Conservation (phyloP, 2,329 filamentous ascomycete species). For the Aspergillus sp. region DNA sequence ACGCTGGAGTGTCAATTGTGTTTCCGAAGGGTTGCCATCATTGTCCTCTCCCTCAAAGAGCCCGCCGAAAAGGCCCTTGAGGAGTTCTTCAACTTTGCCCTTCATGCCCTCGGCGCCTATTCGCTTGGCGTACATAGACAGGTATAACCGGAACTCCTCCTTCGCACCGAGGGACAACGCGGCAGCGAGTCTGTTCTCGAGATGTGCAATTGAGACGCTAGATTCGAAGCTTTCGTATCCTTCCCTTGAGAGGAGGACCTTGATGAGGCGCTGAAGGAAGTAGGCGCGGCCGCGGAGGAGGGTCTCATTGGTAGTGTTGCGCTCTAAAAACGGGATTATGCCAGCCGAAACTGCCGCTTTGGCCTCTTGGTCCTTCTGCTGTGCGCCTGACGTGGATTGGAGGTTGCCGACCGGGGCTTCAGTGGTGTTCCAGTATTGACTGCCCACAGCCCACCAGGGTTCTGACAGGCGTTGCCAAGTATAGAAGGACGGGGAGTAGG, state of each 20-base stretch:
- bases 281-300: slow-evolving; percentile 89
- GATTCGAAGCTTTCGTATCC: slow-evolving; percentile 92
- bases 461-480: slow-evolving; percentile 96
- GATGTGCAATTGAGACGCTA: slow-evolving; percentile 85
- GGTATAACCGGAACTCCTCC: slow-evolving; percentile 89
- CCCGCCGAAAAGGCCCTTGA: slow-evolving; percentile 77
- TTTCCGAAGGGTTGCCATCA: slow-evolving; percentile 34
- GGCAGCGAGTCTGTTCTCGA: slow-evolving; percentile 92
- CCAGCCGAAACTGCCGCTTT: slow-evolving; percentile 73
- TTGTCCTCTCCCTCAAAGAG: slow-evolving; percentile 58
- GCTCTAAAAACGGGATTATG: slow-evolving; percentile 88
- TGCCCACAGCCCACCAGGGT: slow-evolving; percentile 96
- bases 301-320: slow-evolving; percentile 91
- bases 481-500: slow-evolving; percentile 81
- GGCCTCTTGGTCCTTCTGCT: slow-evolving; percentile 51
- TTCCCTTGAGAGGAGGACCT: slow-evolving; percentile 80
- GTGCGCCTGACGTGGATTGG: slow-evolving; percentile 65
- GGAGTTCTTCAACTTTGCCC: slow-evolving; percentile 87
- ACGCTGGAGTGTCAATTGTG: not conserved
- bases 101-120: slow-evolving; percentile 85
- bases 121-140: slow-evolving; percentile 98
- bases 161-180: slow-evolving; percentile 79
- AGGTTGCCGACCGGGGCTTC: slow-evolving; percentile 84
- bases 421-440: slow-evolving; percentile 98
- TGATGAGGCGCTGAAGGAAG: slow-evolving; percentile 87